Evolutionary conservation across 2,329 filamentous ascomycete genomes (phyloP), one percentile per base, ranked within the genome.

Genomic region (Fonsecaea pugnacius): DNA sequence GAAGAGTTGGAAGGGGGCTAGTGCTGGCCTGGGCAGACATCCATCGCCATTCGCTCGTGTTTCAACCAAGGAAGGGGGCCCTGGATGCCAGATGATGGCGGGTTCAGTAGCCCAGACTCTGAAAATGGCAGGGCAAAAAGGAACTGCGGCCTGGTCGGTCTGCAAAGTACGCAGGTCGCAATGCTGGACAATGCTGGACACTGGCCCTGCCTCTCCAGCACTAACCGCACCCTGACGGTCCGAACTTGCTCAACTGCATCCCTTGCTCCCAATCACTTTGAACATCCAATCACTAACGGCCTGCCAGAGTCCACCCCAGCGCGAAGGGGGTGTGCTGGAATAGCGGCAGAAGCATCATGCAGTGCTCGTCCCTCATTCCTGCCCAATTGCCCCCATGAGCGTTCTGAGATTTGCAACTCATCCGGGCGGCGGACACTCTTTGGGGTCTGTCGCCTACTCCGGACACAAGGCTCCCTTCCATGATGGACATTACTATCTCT

Each of bases 21-120:
- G 65, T 53, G 35, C 57, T 53, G 56, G 63, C 36, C 33, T 50
- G 30, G 51, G 43, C 40, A 30, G 40, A 33, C 51, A 48, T 48
- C 48, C 38, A 38, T 58, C 43, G 60, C 51, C 60, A 65, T 65
- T 67, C 66, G 66, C 53, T 58, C 59, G 63, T 64, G 66, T 65
- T 65, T 63, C 63, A 63, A 58, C 53, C 38, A 59, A 48, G 40
- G 33, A 30, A 30, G 35, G 46, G 56, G 60, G 52, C 58, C 58
- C 56, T 54, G 43, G 50, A n/a, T 30, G 48, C 48, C 58, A 60
- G 58, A 54, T 40, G 62, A 53, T 43, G 62, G 57, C 38, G 58
- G 56, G 55, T 58, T 60, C 51, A 56, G 55, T 46, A 43, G 52
- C 62, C 40, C 40, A 67, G 55, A 62, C 51, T 57, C 40, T 61